Evolutionary conservation across 805 yeast species (phyloP).

Genomic region (Torulaspora delbrueckii): DNA sequence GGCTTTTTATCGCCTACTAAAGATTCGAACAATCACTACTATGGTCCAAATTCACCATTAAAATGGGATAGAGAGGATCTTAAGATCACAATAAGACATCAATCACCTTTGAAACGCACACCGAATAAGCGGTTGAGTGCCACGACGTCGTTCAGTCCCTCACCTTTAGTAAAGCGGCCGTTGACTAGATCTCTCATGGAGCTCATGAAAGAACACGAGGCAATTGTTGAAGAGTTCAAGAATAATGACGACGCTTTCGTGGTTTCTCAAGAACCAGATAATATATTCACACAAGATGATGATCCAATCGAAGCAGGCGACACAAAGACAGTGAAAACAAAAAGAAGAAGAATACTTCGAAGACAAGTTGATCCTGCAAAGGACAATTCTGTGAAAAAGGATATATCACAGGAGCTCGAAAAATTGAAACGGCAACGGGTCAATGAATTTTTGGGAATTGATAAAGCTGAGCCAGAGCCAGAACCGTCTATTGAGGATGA

Average conservation of each 20-base stretch:
- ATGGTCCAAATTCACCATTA: slow-evolving; percentile 32
- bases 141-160: slow-evolving; percentile 21
- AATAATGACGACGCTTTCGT: slow-evolving; percentile 11
- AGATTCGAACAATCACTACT: slow-evolving; percentile 4
- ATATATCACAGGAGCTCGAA: slow-evolving; percentile 25
- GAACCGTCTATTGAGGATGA: background rate
- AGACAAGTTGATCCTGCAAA: slow-evolving; percentile 10
- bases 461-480: slow-evolving; percentile 5
- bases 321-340: slow-evolving; percentile 3
- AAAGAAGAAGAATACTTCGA: slow-evolving; percentile 16
- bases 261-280: slow-evolving; percentile 2
- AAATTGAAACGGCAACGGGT: slow-evolving; percentile 25
- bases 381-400: slow-evolving; percentile 8
- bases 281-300: slow-evolving; percentile 6
- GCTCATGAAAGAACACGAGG: slow-evolving; percentile 32
- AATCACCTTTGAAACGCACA: slow-evolving; percentile 12
- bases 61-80: slow-evolving; percentile 35
- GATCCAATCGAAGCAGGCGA: slow-evolving; percentile 7
- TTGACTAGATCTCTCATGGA: slow-evolving; percentile 24
- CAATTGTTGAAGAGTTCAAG: slow-evolving; percentile 25
- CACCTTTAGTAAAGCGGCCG: slow-evolving; percentile 31
- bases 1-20: slow-evolving; percentile 23
- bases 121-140: slow-evolving; percentile 10
- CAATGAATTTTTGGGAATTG: slow-evolving; percentile 15
- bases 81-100: slow-evolving; percentile 32